Conservation (phyloP, 768 basidiomycete species). For the Gloeopeniophorella convolvens region DNA sequence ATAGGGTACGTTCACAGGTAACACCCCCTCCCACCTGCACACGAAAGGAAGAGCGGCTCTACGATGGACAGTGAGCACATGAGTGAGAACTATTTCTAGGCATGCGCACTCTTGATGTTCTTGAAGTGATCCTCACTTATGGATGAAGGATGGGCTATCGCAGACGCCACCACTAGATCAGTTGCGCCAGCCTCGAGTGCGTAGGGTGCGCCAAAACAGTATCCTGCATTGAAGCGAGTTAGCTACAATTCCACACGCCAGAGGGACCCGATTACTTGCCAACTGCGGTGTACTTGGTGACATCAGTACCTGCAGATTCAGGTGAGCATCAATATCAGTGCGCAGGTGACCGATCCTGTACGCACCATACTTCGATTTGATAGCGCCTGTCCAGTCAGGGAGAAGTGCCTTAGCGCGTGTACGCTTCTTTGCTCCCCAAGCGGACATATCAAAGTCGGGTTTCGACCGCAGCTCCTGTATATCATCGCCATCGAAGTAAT, state of each 20-base stretch:
- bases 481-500: constrained; percentile 59
- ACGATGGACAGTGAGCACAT: neutral
- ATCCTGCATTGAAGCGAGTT: constrained; percentile 31
- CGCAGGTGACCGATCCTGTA: constrained; percentile 20
- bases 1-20: too few relatives aligned
- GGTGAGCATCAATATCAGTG: too few relatives aligned
- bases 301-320: constrained; percentile 23
- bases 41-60: constrained; percentile 52
- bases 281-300: constrained; percentile 18
- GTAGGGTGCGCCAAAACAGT: constrained; percentile 53
- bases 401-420: constrained; percentile 34
- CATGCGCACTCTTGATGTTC: constrained; percentile 39
- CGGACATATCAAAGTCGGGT: constrained; percentile 31
- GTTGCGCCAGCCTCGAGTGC: constrained; percentile 40
- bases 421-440: constrained; percentile 37
- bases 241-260: too few relatives aligned
- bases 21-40: too few relatives aligned
- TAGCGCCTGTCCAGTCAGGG: constrained; percentile 47
- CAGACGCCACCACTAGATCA: constrained; percentile 33
- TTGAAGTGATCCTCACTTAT: constrained; percentile 43
- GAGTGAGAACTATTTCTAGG: neutral
- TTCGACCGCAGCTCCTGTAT: constrained; percentile 36
- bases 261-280: neutral
- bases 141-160: constrained; percentile 50
- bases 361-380: constrained; percentile 44